These are phyloP conservation scores for Moesziomyces aphidis DNA, from an alignment of 1,284 basidiomycete species.

Conservation along the genomic window DNA sequence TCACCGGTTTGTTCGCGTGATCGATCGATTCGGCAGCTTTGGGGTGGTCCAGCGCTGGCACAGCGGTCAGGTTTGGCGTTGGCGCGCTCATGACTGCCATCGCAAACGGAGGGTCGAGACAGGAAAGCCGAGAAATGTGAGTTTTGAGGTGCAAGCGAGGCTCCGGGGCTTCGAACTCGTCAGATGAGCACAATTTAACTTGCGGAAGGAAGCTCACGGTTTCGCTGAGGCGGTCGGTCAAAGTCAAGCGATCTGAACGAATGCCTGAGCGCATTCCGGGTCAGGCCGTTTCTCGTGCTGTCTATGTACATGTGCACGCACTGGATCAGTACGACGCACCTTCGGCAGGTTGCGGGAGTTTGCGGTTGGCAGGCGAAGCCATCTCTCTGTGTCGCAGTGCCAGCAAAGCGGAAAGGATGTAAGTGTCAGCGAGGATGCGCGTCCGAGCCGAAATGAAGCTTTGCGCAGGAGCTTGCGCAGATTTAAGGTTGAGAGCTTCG, in stretches of 20 bases:
- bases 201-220: too few species aligned
- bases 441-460: conserved; percentile 2
- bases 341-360: conserved; percentile 93
- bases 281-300: conserved; percentile 10
- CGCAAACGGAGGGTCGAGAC: too few species aligned
- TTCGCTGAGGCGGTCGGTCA: too few species aligned
- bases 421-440: not conserved
- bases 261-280: too few species aligned
- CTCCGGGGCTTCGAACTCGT: too few species aligned
- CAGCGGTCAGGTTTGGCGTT: too few species aligned
- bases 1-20: not conserved
- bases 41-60: too few species aligned
- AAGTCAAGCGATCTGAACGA: too few species aligned
- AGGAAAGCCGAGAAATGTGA: too few species aligned
- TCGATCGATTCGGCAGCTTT: not conserved
- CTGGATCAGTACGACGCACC: conserved; percentile 70
- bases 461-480: not conserved
- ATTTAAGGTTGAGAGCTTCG: conserved; percentile 3
- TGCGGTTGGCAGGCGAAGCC: conserved; percentile 89
- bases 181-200: too few species aligned
- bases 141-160: too few species aligned
- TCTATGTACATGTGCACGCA: conserved; percentile 24
- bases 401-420: conserved; percentile 7
- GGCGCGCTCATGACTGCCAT: too few species aligned
- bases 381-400: conserved; percentile 76